Evolutionary conservation across 2,329 filamentous ascomycete species (phyloP).

Genomic region (Colletotrichum godetiae): DNA sequence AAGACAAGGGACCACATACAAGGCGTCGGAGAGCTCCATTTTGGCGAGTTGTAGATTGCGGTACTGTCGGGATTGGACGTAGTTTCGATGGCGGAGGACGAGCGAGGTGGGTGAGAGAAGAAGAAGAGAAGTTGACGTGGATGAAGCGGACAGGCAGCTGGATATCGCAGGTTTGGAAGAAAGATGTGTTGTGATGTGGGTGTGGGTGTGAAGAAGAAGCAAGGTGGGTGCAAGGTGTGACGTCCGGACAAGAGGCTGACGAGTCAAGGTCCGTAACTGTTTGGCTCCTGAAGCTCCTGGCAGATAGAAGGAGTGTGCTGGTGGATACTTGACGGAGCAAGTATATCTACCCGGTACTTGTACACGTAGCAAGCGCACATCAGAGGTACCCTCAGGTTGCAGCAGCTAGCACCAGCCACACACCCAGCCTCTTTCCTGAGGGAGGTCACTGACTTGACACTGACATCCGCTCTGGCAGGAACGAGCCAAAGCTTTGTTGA

Average conservation of each 20-base stretch:
- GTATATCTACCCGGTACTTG: conserved; percentile 4
- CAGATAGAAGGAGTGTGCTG: conserved; percentile 30
- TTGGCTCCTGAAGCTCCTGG: conserved; percentile 34
- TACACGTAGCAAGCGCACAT: background rate
- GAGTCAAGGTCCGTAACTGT: conserved; percentile 27
- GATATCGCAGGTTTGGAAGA: conserved; percentile 24
- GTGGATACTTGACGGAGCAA: conserved; percentile 15
- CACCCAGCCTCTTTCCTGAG: conserved; percentile 9
- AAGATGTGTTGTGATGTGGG: conserved; percentile 7
- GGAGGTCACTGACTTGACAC: conserved; percentile 3
- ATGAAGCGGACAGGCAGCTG: conserved; percentile 29
- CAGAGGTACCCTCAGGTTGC: background rate
- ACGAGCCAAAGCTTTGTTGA: conserved; percentile 5
- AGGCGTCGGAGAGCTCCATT: conserved; percentile 94
- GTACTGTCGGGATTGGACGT: background rate
- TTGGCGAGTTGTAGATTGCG: conserved; percentile 41
- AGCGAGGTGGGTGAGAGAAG: background rate
- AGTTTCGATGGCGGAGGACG: background rate
- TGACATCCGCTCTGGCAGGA: conserved; percentile 10
- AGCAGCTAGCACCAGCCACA: conserved; percentile 15
- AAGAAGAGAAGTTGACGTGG: conserved; percentile 29
- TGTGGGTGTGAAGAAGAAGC: conserved; percentile 22
- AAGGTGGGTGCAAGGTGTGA: conserved; percentile 35
- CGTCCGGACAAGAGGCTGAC: conserved; percentile 33
- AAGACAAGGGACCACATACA: conserved; percentile 68